These are phyloP conservation scores for Saccharomyces pastorianus DNA, from an alignment of 1,139 yeast genomes.

Conservation along the genomic window DNA sequence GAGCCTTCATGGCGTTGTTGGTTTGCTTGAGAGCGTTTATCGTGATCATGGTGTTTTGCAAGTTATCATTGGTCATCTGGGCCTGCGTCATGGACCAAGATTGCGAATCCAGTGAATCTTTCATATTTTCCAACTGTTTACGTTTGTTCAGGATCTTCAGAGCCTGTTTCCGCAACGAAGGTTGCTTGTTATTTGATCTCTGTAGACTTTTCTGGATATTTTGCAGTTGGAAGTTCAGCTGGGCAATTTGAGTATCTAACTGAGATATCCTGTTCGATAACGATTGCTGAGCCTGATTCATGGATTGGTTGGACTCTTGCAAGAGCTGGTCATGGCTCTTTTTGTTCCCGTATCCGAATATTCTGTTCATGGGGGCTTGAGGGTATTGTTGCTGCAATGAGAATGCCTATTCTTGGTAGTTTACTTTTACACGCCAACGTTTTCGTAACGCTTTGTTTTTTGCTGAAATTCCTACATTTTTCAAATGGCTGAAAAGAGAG, in stretches of 20 bases:
- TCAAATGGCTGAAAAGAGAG: not conserved
- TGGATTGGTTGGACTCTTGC: constrained; percentile 28
- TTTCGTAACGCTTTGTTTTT: not conserved
- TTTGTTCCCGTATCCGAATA: constrained; percentile 29
- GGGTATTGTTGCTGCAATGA: too few relatives aligned
- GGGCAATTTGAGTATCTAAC: constrained; percentile 79
- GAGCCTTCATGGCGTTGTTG: constrained; percentile 78
- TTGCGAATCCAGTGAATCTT: constrained; percentile 84
- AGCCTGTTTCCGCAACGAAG: constrained; percentile 80
- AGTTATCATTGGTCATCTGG: constrained; percentile 88
- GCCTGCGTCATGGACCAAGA: constrained; percentile 98
- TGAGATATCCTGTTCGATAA: constrained; percentile 75
- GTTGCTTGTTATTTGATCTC: constrained; percentile 87
- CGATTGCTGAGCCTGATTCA: constrained; percentile 28
- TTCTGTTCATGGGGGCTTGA: constrained; percentile 29
- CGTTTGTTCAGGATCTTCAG: constrained; percentile 77
- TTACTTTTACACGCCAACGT: too few relatives aligned
- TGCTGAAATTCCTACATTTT: constrained; percentile 3
- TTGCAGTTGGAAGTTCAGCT: constrained; percentile 79
- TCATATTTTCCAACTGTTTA: constrained; percentile 83
- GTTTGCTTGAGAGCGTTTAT: constrained; percentile 92
- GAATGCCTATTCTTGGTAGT: too few relatives aligned
- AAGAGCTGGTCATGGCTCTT: constrained; percentile 29
- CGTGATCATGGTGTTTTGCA: constrained; percentile 90
- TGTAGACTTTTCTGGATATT: constrained; percentile 79